phyloP scores from a whole-genome alignment of 345 rosid species.

The Melastoma malabathricum region DNA sequence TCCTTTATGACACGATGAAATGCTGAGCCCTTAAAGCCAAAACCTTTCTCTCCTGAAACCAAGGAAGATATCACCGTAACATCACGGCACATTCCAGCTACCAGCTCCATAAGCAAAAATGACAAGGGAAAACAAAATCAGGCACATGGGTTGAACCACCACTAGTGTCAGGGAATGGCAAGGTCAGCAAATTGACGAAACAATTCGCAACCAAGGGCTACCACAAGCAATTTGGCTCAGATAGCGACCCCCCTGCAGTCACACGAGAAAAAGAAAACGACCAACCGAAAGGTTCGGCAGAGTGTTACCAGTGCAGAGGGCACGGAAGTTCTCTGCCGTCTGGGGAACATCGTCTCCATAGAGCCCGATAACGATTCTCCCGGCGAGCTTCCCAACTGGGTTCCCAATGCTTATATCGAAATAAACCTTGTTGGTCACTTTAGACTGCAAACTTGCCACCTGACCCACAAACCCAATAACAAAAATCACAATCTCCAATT shows the following conservation, averaged over 20 bases:
- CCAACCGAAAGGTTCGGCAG: no score
- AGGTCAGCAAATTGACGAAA: neutral
- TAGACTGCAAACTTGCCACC: constrained; percentile 49
- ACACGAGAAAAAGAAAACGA: no score
- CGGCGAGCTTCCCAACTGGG: constrained; percentile 75
- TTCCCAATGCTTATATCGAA: constrained; percentile 90
- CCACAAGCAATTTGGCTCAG: no score
- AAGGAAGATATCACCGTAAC: constrained; percentile 4
- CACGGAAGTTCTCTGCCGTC: constrained; percentile 89
- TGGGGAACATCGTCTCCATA: constrained; percentile 94
- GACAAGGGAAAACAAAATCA: neutral
- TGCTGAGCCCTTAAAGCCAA: constrained; percentile 66
- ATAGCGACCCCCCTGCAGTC: no score
- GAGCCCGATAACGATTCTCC: constrained; percentile 85
- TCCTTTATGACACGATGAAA: constrained; percentile 93
- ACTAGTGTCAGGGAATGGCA: no score
- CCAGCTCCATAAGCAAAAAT: no score
- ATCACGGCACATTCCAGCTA: neutral
- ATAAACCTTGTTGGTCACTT: constrained; percentile 81
- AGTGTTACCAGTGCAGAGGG: constrained; percentile 73
- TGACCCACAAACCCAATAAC: constrained; percentile 7
- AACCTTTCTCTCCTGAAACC: constrained; percentile 85
- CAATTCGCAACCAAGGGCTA: neutral
- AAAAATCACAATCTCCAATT: no score
- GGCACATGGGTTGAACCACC: no score